phyloP scores from a whole-genome alignment of 1,284 basidiomycete genomes.

The Prillingera fragicola region DNA sequence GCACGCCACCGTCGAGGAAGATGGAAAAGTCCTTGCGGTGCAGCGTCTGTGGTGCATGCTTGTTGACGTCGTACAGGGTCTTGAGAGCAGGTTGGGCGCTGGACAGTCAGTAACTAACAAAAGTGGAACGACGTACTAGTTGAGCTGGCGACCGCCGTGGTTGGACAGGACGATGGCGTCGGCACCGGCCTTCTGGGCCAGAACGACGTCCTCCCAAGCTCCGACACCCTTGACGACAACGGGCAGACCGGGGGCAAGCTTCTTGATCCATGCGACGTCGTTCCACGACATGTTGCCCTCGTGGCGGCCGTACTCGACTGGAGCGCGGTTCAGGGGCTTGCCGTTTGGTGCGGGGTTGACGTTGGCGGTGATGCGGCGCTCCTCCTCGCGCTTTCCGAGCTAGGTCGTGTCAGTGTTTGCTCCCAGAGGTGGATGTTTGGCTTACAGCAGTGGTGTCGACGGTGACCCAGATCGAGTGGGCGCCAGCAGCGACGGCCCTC shows the following conservation, averaged over 20 bases:
- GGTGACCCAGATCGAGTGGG: constrained; percentile 50
- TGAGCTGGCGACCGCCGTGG: constrained; percentile 45
- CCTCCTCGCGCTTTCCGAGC: constrained; percentile 21
- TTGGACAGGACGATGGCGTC: constrained; percentile 50
- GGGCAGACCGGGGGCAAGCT: constrained; percentile 45
- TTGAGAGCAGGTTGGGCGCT: constrained; percentile 62
- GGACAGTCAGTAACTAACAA: background rate
- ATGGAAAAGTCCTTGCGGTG: constrained; percentile 55
- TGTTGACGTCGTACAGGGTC: constrained; percentile 63
- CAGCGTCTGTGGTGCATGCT: constrained; percentile 68
- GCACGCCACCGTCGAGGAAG: constrained; percentile 79
- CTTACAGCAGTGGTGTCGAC: constrained; percentile 48
- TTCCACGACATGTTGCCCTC: constrained; percentile 35
- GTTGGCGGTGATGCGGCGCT: constrained; percentile 13
- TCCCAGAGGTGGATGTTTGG: constrained; percentile 19
- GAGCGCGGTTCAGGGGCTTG: constrained; percentile 9
- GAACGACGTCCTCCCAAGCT: constrained; percentile 48
- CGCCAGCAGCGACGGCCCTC: constrained; percentile 41
- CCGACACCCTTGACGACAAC: constrained; percentile 51
- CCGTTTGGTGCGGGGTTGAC: constrained; percentile 12
- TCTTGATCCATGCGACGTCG: constrained; percentile 50
- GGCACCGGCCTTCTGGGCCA: constrained; percentile 46
- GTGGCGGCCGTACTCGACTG: constrained; percentile 2
- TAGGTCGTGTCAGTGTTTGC: constrained; percentile 6
- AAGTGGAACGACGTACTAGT: constrained; percentile 14